Percentiles rank a stretch among this genome's conserved stretches.
Conservation (phyloP, 208 protist species). For the Trypanosoma vivax region DNA sequence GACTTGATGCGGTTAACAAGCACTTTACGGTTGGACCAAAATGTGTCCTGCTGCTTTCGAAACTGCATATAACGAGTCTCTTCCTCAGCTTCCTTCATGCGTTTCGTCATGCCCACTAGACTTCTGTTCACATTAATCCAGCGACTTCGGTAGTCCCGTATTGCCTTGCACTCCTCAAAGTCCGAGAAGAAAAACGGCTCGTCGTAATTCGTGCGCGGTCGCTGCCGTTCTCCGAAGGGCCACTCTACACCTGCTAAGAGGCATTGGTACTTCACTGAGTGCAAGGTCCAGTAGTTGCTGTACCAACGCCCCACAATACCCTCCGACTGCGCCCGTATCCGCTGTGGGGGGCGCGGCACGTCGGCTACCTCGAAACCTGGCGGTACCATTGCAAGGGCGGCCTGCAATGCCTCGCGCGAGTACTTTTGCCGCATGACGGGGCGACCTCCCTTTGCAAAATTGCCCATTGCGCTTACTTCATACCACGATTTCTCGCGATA, state of each 20-base stretch:
- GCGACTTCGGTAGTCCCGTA: slow-evolving; percentile 83
- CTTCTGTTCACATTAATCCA: slow-evolving; percentile 91
- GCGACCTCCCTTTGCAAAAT: slow-evolving; percentile 43
- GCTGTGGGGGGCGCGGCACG: slow-evolving; percentile 80
- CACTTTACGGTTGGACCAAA: slow-evolving; percentile 87
- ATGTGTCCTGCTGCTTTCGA: slow-evolving; percentile 81
- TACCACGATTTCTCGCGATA: slow-evolving; percentile 84
- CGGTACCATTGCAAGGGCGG: slow-evolving; percentile 71
- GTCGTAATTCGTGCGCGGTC: slow-evolving; percentile 83
- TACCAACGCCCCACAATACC: slow-evolving; percentile 87
- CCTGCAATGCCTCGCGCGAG: slow-evolving; percentile 61
- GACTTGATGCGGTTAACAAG: slow-evolving; percentile 88
- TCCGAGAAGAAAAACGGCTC: slow-evolving; percentile 85
- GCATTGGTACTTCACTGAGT: slow-evolving; percentile 85
- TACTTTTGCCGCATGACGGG: slow-evolving; percentile 73
- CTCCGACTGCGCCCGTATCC: slow-evolving; percentile 78
- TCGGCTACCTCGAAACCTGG: slow-evolving; percentile 71
- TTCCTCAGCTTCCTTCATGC: slow-evolving; percentile 85
- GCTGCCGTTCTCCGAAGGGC: slow-evolving; percentile 69
- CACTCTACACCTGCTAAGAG: slow-evolving; percentile 71
- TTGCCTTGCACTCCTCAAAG: slow-evolving; percentile 86
- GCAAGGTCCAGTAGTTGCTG: slow-evolving; percentile 89
- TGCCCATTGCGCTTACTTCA: slow-evolving; percentile 42
- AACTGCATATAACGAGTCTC: slow-evolving; percentile 83
- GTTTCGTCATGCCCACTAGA: slow-evolving; percentile 82